These are phyloP conservation scores for Trichophyton simii DNA, from an alignment of 2,329 filamentous ascomycete species.

Conservation along the genomic window DNA sequence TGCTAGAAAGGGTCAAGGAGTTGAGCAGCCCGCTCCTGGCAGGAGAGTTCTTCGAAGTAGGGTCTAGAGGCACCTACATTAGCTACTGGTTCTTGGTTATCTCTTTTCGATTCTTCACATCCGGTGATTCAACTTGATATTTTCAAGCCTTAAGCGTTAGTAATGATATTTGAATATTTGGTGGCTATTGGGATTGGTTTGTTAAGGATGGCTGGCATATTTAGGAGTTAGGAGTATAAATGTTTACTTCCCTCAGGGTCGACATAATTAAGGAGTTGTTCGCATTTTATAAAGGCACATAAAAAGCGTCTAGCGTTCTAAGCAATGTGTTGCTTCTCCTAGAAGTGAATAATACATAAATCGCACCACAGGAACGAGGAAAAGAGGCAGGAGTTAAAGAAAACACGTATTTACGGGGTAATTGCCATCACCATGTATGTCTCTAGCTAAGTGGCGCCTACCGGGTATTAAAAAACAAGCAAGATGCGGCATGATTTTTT, in stretches of 20 bases:
- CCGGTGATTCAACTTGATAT: background rate
- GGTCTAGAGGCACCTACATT: conserved; percentile 6
- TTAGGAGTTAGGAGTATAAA: background rate
- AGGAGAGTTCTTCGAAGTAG: conserved; percentile 32
- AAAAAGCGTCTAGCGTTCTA: background rate
- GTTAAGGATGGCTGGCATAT: background rate
- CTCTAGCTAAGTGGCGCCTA: conserved; percentile 1
- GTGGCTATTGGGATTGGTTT: background rate
- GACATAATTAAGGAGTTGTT: too few relatives aligned
- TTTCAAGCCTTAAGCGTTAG: background rate
- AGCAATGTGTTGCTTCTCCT: background rate
- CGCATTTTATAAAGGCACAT: background rate
- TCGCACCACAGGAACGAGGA: background rate
- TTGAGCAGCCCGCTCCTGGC: conserved; percentile 23
- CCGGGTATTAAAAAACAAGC: background rate
- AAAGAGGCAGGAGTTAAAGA: background rate
- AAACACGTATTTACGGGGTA: background rate
- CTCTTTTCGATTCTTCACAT: background rate
- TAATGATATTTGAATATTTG: background rate
- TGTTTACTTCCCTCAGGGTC: too few relatives aligned
- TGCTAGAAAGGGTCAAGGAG: conserved; percentile 23
- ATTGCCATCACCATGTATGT: conserved; percentile 1
- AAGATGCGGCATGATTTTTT: background rate
- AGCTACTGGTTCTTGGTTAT: background rate
- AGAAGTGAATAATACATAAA: background rate